Conservation (phyloP, 1,139 yeast genomes). For the Meyerozyma sp. region DNA sequence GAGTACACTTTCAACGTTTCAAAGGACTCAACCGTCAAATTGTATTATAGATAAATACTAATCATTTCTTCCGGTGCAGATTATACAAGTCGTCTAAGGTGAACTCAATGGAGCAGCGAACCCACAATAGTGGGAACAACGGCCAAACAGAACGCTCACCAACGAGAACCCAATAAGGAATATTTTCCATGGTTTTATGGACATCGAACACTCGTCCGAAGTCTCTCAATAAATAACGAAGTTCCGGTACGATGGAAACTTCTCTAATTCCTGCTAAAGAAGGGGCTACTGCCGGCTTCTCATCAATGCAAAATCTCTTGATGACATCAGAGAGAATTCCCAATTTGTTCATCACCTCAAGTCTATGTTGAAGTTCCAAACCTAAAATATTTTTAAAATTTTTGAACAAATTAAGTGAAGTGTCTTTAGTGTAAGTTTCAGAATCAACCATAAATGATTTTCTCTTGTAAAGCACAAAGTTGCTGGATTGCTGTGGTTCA, state of each 20-base stretch:
- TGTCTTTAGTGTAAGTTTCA: constrained; percentile 25
- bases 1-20: constrained; percentile 61
- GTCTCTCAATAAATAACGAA: constrained; percentile 62
- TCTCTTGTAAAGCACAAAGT: constrained; percentile 2
- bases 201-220: constrained; percentile 72
- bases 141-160: constrained; percentile 98
- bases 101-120: constrained; percentile 87
- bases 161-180: constrained; percentile 83
- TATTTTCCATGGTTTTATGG: constrained; percentile 62
- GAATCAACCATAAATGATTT: constrained; percentile 6
- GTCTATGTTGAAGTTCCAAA: constrained; percentile 75
- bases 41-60: constrained; percentile 27
- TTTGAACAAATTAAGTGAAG: constrained; percentile 28
- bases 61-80: constrained; percentile 35
- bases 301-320: constrained; percentile 80
- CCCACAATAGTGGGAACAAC: constrained; percentile 74
- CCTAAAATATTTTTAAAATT: constrained; percentile 35
- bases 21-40: constrained; percentile 47
- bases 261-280: constrained; percentile 53
- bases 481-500: constrained; percentile 1
- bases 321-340: constrained; percentile 71
- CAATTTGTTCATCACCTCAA: constrained; percentile 71
- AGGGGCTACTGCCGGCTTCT: constrained; percentile 68
- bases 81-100: constrained; percentile 74
- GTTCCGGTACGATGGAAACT: constrained; percentile 86